Base-by-base conservation (phyloP, 805 yeast genomes). In the Saccharomycopsis sp. region DNA sequence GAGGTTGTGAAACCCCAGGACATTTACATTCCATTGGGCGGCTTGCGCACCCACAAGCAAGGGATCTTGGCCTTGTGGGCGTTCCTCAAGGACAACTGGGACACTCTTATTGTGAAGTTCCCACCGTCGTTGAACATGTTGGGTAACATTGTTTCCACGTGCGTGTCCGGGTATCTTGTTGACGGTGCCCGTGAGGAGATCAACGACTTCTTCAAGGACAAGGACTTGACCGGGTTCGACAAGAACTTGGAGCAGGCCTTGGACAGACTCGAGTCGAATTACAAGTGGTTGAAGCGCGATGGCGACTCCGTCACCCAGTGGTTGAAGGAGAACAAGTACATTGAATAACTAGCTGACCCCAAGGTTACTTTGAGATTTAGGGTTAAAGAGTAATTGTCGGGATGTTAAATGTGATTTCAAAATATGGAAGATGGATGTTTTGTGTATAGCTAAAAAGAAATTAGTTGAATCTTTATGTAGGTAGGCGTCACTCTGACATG, bases 91-190 rank as follows among this genome's bases (percentile, higher is more conserved):
- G 53, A 45, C 10, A 78, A 88, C 60, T 89, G 94, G 89, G 86
- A 75, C 43, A 69, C 65, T 34, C 56, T 89, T 46, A 62, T 63
- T 52, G 69, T 74, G 57, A 65, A 70, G 53, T 71, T 86, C 56
- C 95, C 96, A 38, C 85, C 94, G 12, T 80, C 85, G 9, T 69
- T 80, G 49, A 69, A 86, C 18, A 75, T 87, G 84, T 67, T 89
- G 52, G 81, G 89, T 16, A 67, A 79, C 15, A 77, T 92, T 44
- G 81, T 89, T 30, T 65, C 69, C 23, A 48, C 81, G 26, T 63
- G 78, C 36, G 70, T 83, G 30, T 61, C 76, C 18, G 75, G 80
- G 1, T 79, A 75, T 61, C 70, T 86, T 21, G 71, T 73, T 40
- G 58, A 60, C 27, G 72, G 66, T 25, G 75, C 75, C 48, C 67